Conservation (phyloP, 1,139 yeast genomes). For the Pichia inconspicua region DNA sequence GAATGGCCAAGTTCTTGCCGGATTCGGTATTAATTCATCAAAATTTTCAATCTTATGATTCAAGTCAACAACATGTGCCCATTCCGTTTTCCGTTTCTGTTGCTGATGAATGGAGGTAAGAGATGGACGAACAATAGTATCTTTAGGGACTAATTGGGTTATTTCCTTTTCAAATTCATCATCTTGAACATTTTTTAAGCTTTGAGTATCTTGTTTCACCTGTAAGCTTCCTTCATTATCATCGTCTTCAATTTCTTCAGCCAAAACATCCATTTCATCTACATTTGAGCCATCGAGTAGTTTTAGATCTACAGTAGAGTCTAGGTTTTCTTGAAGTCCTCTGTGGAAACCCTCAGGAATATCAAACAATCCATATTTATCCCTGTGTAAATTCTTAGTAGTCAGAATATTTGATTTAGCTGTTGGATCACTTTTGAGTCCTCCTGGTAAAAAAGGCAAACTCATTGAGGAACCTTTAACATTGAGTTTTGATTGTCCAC, state of each 20-base stretch:
- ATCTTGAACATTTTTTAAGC: neutral
- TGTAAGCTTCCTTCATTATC: neutral
- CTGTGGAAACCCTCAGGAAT: slow-evolving; percentile 75
- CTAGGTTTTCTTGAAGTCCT: slow-evolving; percentile 39
- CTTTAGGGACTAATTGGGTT: slow-evolving; percentile 67
- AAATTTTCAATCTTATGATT: slow-evolving; percentile 80
- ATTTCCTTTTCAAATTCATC: slow-evolving; percentile 35
- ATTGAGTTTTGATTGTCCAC: slow-evolving; percentile 47
- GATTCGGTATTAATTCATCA: slow-evolving; percentile 79
- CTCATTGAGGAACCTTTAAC: slow-evolving; percentile 66
- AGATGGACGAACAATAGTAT: slow-evolving; percentile 35
- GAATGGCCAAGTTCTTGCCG: slow-evolving; percentile 90
- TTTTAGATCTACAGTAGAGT: slow-evolving; percentile 6
- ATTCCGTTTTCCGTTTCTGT: slow-evolving; percentile 41
- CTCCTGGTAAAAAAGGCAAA: slow-evolving; percentile 93
- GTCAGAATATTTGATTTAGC: slow-evolving; percentile 26
- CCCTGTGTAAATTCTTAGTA: slow-evolving; percentile 51
- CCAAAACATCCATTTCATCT: neutral
- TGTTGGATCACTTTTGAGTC: slow-evolving; percentile 31
- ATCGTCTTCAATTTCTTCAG: slow-evolving; percentile 12
- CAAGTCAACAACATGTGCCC: slow-evolving; percentile 95
- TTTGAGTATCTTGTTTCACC: neutral
- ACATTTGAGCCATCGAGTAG: slow-evolving; percentile 9
- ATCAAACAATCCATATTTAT: slow-evolving; percentile 68
- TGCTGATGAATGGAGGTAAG: slow-evolving; percentile 13